These are phyloP conservation scores for Cryoendolithus antarcticus DNA, from an alignment of 2,329 filamentous ascomycete species.

Conservation along the genomic window DNA sequence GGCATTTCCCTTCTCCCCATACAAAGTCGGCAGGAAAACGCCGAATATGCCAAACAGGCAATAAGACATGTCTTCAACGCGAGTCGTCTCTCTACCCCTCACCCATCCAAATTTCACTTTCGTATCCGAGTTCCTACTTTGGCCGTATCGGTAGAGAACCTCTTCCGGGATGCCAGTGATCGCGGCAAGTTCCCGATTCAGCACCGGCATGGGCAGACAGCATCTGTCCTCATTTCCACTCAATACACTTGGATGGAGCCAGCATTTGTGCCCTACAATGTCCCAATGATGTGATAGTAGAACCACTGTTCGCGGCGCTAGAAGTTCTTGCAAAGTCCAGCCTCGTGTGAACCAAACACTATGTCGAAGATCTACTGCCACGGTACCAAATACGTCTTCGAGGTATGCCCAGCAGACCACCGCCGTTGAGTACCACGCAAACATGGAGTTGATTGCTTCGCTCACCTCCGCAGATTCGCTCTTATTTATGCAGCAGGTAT, in stretches of 20 bases:
- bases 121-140: too few relatives aligned
- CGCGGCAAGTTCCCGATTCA: not conserved
- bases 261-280: too few relatives aligned
- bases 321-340: constrained; percentile 5
- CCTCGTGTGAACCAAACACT: constrained; percentile 3
- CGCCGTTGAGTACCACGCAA: constrained; percentile 11
- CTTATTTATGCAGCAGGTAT: constrained; percentile 16
- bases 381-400: constrained; percentile 3
- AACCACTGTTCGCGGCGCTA: not conserved
- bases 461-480: constrained; percentile 8
- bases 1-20: constrained; percentile 11
- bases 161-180: too few relatives aligned
- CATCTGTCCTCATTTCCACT: too few relatives aligned
- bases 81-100: constrained; percentile 7
- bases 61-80: constrained; percentile 13
- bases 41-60: constrained; percentile 13
- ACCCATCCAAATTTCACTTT: constrained; percentile 9
- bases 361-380: not conserved
- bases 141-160: too few relatives aligned
- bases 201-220: not conserved
- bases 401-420: constrained; percentile 11
- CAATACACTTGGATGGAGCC: too few relatives aligned
- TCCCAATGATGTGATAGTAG: not conserved
- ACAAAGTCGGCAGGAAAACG: constrained; percentile 14
- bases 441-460: constrained; percentile 13